Conservation (phyloP, 352 stramenopile genomes). For the Pythium aristosporum region DNA sequence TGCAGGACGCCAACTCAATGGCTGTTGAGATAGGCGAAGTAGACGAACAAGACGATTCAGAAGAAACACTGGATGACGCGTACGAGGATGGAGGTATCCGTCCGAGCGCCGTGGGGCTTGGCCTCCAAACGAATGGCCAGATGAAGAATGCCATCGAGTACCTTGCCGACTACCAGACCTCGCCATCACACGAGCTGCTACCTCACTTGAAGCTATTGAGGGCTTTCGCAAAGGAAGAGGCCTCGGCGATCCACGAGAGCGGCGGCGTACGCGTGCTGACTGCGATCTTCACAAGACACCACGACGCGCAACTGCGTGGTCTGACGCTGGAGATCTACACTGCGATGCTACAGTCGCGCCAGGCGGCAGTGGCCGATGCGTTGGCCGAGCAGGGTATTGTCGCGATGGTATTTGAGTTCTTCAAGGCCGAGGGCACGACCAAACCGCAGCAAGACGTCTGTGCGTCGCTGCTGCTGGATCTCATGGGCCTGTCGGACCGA, state of each 20-base stretch:
- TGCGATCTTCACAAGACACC: slow-evolving; percentile 7
- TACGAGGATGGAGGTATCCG: slow-evolving; percentile 2
- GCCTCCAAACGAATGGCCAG: slow-evolving; percentile 19
- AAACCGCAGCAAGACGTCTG: slow-evolving; percentile 7
- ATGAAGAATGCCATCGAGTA: slow-evolving; percentile 19
- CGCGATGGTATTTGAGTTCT: slow-evolving; percentile 13
- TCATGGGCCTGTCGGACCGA: slow-evolving; percentile 20
- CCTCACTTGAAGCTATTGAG: slow-evolving; percentile 15
- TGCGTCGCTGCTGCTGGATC: slow-evolving; percentile 23
- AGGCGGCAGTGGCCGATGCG: slow-evolving; percentile 9
- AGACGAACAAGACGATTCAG: slow-evolving; percentile 1
- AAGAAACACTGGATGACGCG: not conserved
- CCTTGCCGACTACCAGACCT: slow-evolving; percentile 1
- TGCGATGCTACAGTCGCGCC: slow-evolving; percentile 7
- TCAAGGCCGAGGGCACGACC: not conserved
- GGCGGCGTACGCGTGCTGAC: slow-evolving; percentile 21
- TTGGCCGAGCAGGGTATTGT: slow-evolving; percentile 22
- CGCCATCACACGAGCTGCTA: not conserved
- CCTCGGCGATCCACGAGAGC: slow-evolving; percentile 20
- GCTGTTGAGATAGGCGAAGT: not conserved
- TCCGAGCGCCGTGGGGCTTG: slow-evolving; percentile 2
- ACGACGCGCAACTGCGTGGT: not conserved
- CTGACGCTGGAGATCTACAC: slow-evolving; percentile 23
- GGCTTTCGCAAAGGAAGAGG: slow-evolving; percentile 18
- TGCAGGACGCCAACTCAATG: not conserved